Base-by-base conservation (phyloP, 2,329 filamentous ascomycete species). In the Chrysosporium keratinophilum region DNA sequence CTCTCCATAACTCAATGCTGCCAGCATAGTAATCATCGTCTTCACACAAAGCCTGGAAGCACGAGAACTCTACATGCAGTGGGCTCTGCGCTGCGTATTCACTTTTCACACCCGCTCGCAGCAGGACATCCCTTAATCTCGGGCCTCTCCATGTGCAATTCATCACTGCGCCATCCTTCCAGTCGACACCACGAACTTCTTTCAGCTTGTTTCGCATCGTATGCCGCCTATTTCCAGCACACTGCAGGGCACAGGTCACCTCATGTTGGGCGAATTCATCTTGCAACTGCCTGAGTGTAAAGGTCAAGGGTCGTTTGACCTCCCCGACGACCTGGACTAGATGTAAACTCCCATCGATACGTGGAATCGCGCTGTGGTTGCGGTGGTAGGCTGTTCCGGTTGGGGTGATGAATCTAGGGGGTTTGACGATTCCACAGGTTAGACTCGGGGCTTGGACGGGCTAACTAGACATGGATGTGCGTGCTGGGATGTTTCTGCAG, bases 81-180 rank as follows among this genome's bases (percentile, higher is more conserved):
- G 64, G 61, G 39, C 55, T 51, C 15, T 50, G 20, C 14, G 56
- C 56, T 23, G 48, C 57, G 37, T 48, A 56, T 57, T 67, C 47
- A 1, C 62, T 59, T 2, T 62, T 61, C 11, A 79, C 54, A 1
- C 72, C 72, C 1, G 77, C 77, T 33, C 66, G 65, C 1, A 66
- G 58, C 35, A 83, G 65, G 2, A 82, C 71, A 60, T 81, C 78
- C 28, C 68, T 63, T 11, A 82, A 67, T 3, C 75, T 66, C 1
- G 79, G 79, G 0, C 77, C 78, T 12, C 68, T 72, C 78, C 78
- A 82, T 52, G 67, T 71, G 60, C 78, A 80, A 60, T 81, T 82
- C 77, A 81, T 81, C 17, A 81, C 73, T 0, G 79, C 79, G 39
- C 74, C 78, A 59, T 81, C 78, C 37, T 73, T 72, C 79, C 80